Evolutionary conservation across 768 basidiomycete species (phyloP).

Genomic region (Leccinum sublutescens): DNA sequence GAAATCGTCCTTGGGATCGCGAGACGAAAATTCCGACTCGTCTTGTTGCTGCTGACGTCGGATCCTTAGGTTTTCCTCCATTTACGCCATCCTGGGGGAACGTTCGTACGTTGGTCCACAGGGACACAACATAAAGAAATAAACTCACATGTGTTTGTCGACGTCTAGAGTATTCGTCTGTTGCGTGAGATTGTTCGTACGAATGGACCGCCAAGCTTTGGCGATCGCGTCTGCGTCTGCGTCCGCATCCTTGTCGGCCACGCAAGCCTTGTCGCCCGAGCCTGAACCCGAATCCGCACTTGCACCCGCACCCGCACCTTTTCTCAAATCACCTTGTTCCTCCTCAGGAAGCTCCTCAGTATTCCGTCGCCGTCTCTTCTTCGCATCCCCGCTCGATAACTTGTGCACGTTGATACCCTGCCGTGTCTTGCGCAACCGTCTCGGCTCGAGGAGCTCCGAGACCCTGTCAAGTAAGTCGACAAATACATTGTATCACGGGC

Average conservation of each 20-base stretch:
- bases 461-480: constrained; percentile 41
- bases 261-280: neutral
- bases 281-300: neutral
- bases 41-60: constrained; percentile 58
- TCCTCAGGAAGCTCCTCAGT: constrained; percentile 46
- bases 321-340: constrained; percentile 55
- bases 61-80: constrained; percentile 88
- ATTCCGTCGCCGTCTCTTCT: constrained; percentile 63
- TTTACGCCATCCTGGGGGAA: constrained; percentile 82
- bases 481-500: neutral
- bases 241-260: constrained; percentile 38
- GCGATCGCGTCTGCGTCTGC: constrained; percentile 51
- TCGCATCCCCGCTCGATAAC: constrained; percentile 79
- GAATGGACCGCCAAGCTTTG: constrained; percentile 68
- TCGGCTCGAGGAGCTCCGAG: constrained; percentile 79
- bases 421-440: constrained; percentile 68
- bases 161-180: constrained; percentile 96
- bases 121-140: too few relatives aligned
- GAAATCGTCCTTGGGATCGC: constrained; percentile 68
- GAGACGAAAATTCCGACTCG: constrained; percentile 41
- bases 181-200: constrained; percentile 93
- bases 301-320: constrained; percentile 33
- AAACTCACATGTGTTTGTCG: constrained; percentile 92
- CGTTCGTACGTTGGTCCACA: too few relatives aligned
- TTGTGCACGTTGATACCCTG: constrained; percentile 86